Base-by-base conservation (phyloP, 2,329 filamentous ascomycete species). In the Xylaria hypoxylon region DNA sequence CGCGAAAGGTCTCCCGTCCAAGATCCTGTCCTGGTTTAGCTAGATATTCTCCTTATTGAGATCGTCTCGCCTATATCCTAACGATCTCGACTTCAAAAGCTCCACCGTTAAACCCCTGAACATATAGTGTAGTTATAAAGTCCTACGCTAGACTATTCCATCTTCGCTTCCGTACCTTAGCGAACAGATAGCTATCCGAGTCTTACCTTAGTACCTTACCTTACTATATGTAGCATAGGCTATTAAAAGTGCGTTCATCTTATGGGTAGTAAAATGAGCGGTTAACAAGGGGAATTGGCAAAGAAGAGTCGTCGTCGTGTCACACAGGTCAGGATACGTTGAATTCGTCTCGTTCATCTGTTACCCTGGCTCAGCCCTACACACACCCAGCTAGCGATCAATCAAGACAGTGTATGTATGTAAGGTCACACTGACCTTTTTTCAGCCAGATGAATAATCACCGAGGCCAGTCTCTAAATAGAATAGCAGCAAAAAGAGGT, bases 141-240 rank as follows among this genome's bases (percentile, higher is more conserved):
- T 65, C 63, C 63, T 62, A 65, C 63, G 38, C 63, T 65, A 65
- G 44, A 51, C 44, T 17, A 28, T 22, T 22, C 8, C 8, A 11
- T 7, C 38, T 48, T 62, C 28, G 28, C 52, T 58, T 58, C 33
- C 15, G 24, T 8, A 4, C 24, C 51, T 52, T 63, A 19, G 53
- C 38, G 13, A 8, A 22, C 5, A 17, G 22, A 33, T 6, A 19
- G n/a, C n/a, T n/a, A n/a, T n/a, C n/a, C n/a, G n/a, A n/a, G n/a
- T n/a, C n/a, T n/a, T n/a, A n/a, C n/a, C n/a, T 31, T 22, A 15
- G 26, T 13, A 38, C 10, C 35, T 38, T 13, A 38, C 35, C 35
- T 13, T 15, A n/a, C n/a, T n/a, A n/a, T n/a, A n/a, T n/a, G n/a
- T n/a, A n/a, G 24, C 8, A 6, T 50, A 33, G 26, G 15, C 31